Evolutionary conservation across 2,329 filamentous ascomycete species (phyloP), one percentile per base, ranked within the genome.

Genomic region (Colletotrichum camelliae): DNA sequence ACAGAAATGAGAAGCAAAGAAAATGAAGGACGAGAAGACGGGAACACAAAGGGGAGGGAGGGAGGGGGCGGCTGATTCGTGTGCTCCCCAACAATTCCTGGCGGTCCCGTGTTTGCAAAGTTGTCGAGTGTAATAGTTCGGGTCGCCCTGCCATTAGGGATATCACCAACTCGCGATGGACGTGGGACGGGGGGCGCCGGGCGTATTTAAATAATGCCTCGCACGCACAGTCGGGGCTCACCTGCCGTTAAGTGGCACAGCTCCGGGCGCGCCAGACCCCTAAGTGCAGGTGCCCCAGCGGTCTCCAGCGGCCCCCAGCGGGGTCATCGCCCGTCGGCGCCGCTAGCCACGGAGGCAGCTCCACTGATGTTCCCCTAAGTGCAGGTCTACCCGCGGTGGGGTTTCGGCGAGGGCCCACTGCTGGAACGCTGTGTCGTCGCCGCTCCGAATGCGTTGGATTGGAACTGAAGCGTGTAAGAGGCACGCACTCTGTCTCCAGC

Each of bases 271-370:
- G 70, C 74, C 75, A 77, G 75, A 55, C 76, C 74, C 74, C 76
- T 77, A 77, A 77, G 76, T 70, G 76, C 76, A 77, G 76, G 76
- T 77, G 76, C 74, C 48, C 62, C 43, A 74, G 74, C 74, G 73
- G 68, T 7, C 6, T 13, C 37, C 35, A 75, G 72, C 72, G 72
- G 60, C 13, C 21, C 15, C 55, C 69, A 62, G 70, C 62, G 62
- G 70, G 52, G 60, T 48, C 57, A 24, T 12, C 31, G 57, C 57
- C 67, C 57, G 55, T 33, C 67, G 57, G 57, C 67, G 67, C 67
- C 67, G 67, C 67, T 62, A 60, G 67, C n/a, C 48, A 67, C 43
- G 61, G 31, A 31, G 24, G 71, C 24, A 7, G 43, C 16, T 21
- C 72, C 68, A 67, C 68, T 75, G 72, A 72, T 72, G 62, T 75